A percentile compares a stretch with the other conserved stretches of the same genome.
phyloP scores from a whole-genome alignment of 768 basidiomycete species.

The Leucocoprinus leucothites region DNA sequence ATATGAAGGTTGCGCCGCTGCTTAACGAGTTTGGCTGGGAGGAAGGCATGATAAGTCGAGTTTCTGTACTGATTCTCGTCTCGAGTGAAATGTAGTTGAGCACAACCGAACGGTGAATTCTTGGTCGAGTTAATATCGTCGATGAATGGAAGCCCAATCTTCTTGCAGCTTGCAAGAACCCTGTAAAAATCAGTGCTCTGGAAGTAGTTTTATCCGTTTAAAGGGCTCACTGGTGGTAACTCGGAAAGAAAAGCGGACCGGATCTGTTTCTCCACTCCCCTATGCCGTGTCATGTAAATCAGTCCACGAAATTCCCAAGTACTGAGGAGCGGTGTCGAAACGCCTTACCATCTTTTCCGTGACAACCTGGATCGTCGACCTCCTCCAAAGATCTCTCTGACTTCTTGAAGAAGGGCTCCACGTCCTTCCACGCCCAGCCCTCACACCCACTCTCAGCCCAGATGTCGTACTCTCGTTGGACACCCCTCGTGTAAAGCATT shows the following conservation, averaged over 20 bases:
- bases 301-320: background rate
- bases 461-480: conserved; percentile 22
- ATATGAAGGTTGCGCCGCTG: conserved; percentile 60
- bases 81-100: conserved; percentile 6
- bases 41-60: conserved; percentile 63
- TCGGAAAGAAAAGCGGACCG: conserved; percentile 63
- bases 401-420: conserved; percentile 62
- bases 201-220: background rate
- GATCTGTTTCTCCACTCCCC: conserved; percentile 43
- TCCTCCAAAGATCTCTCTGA: conserved; percentile 50
- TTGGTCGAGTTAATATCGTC: conserved; percentile 60
- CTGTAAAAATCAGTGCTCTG: conserved; percentile 22
- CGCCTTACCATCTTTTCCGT: conserved; percentile 30
- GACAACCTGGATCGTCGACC: background rate
- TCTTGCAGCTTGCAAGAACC: conserved; percentile 50
- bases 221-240: conserved; percentile 39
- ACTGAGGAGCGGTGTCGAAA: too few relatives aligned
- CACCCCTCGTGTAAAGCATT: conserved; percentile 22
- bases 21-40: conserved; percentile 58
- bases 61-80: conserved; percentile 49
- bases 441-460: conserved; percentile 49
- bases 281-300: background rate
- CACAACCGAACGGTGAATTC: conserved; percentile 32
- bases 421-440: conserved; percentile 57
- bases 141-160: conserved; percentile 51